Base-by-base conservation (phyloP, 2,329 filamentous ascomycete species). In the Pseudogymnoascus pannorum region DNA sequence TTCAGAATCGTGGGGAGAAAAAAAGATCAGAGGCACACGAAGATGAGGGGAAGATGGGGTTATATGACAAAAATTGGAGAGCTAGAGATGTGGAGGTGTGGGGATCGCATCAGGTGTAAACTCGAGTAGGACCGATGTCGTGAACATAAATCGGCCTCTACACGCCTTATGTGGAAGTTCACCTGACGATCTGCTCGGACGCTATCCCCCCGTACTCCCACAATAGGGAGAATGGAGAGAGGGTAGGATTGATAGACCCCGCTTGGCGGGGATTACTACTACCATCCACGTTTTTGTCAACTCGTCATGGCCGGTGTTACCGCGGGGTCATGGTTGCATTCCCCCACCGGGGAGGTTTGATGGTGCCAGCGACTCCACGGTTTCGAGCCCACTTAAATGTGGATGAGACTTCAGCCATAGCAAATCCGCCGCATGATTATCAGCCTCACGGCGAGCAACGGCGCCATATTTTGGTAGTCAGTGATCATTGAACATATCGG, bases 81-180 rank as follows among this genome's bases (percentile, higher is more conserved):
- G 5, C 48, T 54, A 26, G 48, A 18, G 48, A 31, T 31, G 48
- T 54, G 48, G 48, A 54, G 48, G 20, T 11, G 24, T 54, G 48
- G 26, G 16, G 48, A 54, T 31, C 26, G 16, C 26, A 3, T 54
- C 16, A 4, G 16, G 26, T 18, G 48, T 31, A 33, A 54, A 54
- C n/a, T 54, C 26, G 48, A 54, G 26, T 54, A 54, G 48, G 48
- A 54, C 48, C 48, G 48, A 54, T 54, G 26, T 54, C n/a, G n/a
- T 31, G 26, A 9, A 31, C 40, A 44, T n/a, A 29, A 3, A 8
- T 54, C 9, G 44, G 9, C 24, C 48, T 31, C 24, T 54, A 31
- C n/a, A 16, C 26, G 26, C 48, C n/a, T 54, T n/a, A 16, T 31
- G 9, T 54, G 48, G 48, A 54, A 31, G 24, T 54, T 54, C 48